phyloP scores from a whole-genome alignment of 1,139 yeast species.

The Hanseniaspora sp. region DNA sequence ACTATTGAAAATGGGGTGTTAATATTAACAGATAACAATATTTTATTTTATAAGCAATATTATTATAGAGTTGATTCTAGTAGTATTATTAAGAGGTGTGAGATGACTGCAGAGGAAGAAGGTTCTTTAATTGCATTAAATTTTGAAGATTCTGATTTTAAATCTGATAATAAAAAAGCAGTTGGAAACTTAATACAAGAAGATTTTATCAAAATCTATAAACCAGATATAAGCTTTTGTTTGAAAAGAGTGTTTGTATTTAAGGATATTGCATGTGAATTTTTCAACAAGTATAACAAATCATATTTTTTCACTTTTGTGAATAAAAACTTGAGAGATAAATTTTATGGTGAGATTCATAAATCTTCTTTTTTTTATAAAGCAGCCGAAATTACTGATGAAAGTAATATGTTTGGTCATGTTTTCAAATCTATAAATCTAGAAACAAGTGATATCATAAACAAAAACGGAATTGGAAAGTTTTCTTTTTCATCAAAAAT shows the following conservation, averaged over 20 bases:
- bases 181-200: not conserved
- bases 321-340: slow-evolving; percentile 43
- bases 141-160: not conserved
- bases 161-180: not conserved
- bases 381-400: slow-evolving; percentile 30
- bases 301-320: slow-evolving; percentile 38
- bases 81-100: slow-evolving; percentile 5
- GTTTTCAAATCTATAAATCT: slow-evolving; percentile 40
- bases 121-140: not conserved
- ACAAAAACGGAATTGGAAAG: slow-evolving; percentile 27
- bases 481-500: slow-evolving; percentile 32
- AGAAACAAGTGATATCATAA: slow-evolving; percentile 23
- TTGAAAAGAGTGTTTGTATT: slow-evolving; percentile 64
- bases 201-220: slow-evolving; percentile 22
- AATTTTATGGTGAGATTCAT: slow-evolving; percentile 40
- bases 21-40: slow-evolving; percentile 50
- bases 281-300: slow-evolving; percentile 61
- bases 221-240: slow-evolving; percentile 41
- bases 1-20: slow-evolving; percentile 63
- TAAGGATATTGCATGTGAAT: slow-evolving; percentile 67
- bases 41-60: slow-evolving; percentile 52
- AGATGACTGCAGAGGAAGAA: slow-evolving; percentile 10
- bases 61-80: slow-evolving; percentile 31
- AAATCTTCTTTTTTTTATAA: slow-evolving; percentile 37
- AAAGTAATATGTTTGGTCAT: slow-evolving; percentile 31